Conservation (phyloP, 345 rosid genomes). For the Capsella bursapastoris region DNA sequence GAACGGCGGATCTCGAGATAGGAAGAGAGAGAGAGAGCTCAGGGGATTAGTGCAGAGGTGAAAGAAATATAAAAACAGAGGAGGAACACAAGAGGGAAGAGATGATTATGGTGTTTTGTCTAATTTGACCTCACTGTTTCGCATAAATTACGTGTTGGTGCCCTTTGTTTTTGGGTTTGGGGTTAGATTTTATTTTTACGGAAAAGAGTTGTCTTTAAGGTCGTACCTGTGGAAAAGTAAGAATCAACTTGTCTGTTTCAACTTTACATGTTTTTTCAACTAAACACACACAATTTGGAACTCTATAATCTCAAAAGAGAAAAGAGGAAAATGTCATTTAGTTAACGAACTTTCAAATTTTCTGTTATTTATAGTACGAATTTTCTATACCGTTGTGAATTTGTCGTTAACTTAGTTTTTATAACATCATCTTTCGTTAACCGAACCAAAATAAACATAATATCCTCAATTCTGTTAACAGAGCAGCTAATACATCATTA, state of each 20-base stretch:
- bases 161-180: neutral
- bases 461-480: no score
- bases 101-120: neutral
- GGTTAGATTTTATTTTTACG: conserved; percentile 21
- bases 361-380: no score
- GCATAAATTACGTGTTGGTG: conserved; percentile 16
- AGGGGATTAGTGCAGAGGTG: conserved; percentile 39
- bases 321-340: no score
- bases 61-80: conserved; percentile 38
- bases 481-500: no score
- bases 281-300: no score
- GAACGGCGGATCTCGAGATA: conserved; percentile 47
- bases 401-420: no score
- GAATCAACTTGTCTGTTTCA: conserved; percentile 23
- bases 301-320: no score
- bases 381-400: no score
- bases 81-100: neutral
- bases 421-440: no score
- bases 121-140: neutral
- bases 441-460: no score
- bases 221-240: conserved; percentile 38
- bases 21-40: conserved; percentile 15
- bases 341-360: no score
- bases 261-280: neutral
- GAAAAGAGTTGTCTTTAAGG: conserved; percentile 42